Base-by-base conservation (phyloP, 2,329 filamentous ascomycete species). In the Scleromitrula shiraiana region DNA sequence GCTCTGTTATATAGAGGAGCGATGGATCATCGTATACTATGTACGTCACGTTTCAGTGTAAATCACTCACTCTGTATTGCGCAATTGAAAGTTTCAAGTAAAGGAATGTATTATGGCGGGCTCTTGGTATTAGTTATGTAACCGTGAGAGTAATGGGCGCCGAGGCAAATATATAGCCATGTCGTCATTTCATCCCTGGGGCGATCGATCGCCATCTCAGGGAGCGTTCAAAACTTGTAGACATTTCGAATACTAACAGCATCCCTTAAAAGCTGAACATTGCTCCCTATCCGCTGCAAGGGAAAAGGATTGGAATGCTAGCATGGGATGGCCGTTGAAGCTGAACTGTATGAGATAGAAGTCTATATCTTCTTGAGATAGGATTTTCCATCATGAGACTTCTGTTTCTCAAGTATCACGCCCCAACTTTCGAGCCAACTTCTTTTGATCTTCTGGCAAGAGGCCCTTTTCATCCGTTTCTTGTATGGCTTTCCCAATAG, bases 401-500 rank as follows among this genome's bases (percentile, higher is more conserved):
- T n/a, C n/a, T n/a, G 30, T 42, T 14, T 37, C 29, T 57, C 37
- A 58, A 35, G 56, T n/a, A 38, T 59, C 56, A 39, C 51, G 54
- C 7, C 46, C 66, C 54, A 85, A 65, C 65, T 74, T 81, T 61
- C 75, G 80, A 14, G 85, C 85, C 50, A 87, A 62, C 63, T 82
- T 85, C 68, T 73, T 80, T 69, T 91, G 87, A 52, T 75, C 77
- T 41, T 84, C 80, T 26, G 81, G 69, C 3, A 70, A 75, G 54
- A 88, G 67, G 2, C 70, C 70, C 46, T 76, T 75, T 60, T 83
- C 76, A 64, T 97, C 90, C n/a, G 83, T 84, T 63, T 87, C 79
- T 59, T 77, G 76, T 40, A 98, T 70, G 36, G 88, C 86, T 57
- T 79, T 80, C 1, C 90, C 91, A 48, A 97, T 85, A 1, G 80